Evolutionary conservation across 805 yeast genomes (phyloP).

Genomic region (Metschnikowia shivogae): DNA sequence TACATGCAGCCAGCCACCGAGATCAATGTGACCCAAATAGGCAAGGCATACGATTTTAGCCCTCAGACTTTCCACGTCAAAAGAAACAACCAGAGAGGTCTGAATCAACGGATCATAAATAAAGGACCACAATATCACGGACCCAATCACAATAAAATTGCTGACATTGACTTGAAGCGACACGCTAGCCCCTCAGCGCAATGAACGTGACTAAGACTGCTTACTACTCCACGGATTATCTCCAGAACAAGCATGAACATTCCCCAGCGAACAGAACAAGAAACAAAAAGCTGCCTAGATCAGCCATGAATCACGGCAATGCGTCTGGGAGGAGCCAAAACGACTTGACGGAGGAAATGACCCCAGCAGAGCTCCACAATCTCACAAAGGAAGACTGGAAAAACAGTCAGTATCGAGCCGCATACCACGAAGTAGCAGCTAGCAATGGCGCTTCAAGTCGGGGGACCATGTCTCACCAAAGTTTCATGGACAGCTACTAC

Average conservation of each 20-base stretch:
- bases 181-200: neutral
- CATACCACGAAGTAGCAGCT: neutral
- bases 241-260: constrained; percentile 11
- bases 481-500: neutral
- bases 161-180: no score
- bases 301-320: neutral
- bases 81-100: no score
- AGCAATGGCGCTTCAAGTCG: neutral
- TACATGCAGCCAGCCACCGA: constrained; percentile 3
- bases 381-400: neutral
- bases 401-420: neutral
- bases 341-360: constrained; percentile 29
- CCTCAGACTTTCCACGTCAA: neutral
- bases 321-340: constrained; percentile 12
- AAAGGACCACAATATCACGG: neutral
- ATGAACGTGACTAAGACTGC: constrained; percentile 43
- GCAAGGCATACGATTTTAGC: neutral
- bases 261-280: neutral
- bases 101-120: no score
- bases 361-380: constrained; percentile 35
- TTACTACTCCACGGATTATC: constrained; percentile 36
- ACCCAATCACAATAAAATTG: no score
- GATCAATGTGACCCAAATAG: constrained; percentile 1
- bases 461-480: constrained; percentile 1
- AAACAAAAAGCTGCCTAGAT: neutral